Base-by-base conservation (phyloP, 305 asterid genomes). In the Lippia alba region DNA sequence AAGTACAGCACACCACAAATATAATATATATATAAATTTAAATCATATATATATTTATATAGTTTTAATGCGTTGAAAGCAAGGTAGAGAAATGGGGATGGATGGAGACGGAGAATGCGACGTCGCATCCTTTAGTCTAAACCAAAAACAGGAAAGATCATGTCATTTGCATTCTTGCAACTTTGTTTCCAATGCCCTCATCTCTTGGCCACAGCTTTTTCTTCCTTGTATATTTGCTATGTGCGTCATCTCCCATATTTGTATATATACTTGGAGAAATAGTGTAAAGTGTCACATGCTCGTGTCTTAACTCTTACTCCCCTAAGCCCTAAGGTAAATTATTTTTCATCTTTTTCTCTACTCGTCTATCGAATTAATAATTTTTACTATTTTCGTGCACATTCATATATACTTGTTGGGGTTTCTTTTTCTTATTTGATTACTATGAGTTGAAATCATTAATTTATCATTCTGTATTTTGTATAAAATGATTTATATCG, bases 21-120 rank as follows among this genome's bases (percentile, higher is more conserved):
- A 44, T 40, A 56, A 64, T 15, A 40, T 14, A 49, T 51, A 33
- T 56, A 51, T 49, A 58, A n/a, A n/a, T n/a, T n/a, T n/a, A n/a
- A n/a, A n/a, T n/a, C n/a, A n/a, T n/a, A n/a, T n/a, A n/a, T n/a
- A n/a, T n/a, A n/a, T n/a, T n/a, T n/a, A n/a, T n/a, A n/a, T n/a
- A n/a, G n/a, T n/a, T n/a, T 58, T 44, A 64, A 80, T 71, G 85
- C 84, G 85, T 83, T 66, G 76, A 84, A 84, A 84, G 75, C 87
- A 82, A 84, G 83, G 73, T 44, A 59, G 70, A 40, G 20, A 63
- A 17, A 41, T 57, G 14, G 34, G 11, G 36, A 3, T 11, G 0
- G 78, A 64, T 51, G 44, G 61, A 63, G 71, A 83, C 40, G 30
- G 30, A 56, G 89, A 85, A 83, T 69, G 77, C 12, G 93, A 79